Conservation (phyloP, 1,139 yeast genomes). For the Eremothecium cymbalariae region DNA sequence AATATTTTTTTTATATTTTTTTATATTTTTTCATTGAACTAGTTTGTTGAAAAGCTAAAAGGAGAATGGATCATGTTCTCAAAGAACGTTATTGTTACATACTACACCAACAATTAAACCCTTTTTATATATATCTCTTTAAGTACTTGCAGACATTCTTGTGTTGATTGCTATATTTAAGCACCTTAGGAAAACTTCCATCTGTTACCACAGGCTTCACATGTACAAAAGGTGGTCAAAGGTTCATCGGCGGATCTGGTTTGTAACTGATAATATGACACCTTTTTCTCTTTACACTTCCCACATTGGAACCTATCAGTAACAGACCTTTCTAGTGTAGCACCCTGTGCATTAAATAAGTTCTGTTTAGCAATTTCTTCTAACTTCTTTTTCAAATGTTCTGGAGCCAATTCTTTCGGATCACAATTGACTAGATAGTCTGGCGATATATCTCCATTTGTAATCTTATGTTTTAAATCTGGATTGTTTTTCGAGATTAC, state of each 20-base stretch:
- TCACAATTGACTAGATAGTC: conserved; percentile 65
- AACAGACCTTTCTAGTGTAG: conserved; percentile 92
- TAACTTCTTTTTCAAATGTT: conserved; percentile 71
- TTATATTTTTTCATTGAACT: no score
- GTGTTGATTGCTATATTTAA: conserved; percentile 5
- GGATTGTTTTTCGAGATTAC: conserved; percentile 86
- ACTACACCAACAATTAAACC: neutral
- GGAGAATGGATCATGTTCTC: no score
- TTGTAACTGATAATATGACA: conserved; percentile 94
- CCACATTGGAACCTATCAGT: conserved; percentile 97
- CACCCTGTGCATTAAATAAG: conserved; percentile 94
- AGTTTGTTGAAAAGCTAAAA: no score
- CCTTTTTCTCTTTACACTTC: conserved; percentile 94
- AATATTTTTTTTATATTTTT: no score
- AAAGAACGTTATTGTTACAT: neutral
- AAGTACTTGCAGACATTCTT: neutral
- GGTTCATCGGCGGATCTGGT: conserved; percentile 99
- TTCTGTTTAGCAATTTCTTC: conserved; percentile 82
- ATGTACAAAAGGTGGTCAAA: conserved; percentile 92
- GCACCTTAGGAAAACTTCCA: conserved; percentile 79
- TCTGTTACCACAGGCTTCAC: conserved; percentile 94
- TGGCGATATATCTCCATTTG: conserved; percentile 57
- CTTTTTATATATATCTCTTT: conserved; percentile 2
- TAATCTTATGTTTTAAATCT: conserved; percentile 62
- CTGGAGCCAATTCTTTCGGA: conserved; percentile 94